Conservation (phyloP, 805 yeast genomes). For the Starmerella davenportii region DNA sequence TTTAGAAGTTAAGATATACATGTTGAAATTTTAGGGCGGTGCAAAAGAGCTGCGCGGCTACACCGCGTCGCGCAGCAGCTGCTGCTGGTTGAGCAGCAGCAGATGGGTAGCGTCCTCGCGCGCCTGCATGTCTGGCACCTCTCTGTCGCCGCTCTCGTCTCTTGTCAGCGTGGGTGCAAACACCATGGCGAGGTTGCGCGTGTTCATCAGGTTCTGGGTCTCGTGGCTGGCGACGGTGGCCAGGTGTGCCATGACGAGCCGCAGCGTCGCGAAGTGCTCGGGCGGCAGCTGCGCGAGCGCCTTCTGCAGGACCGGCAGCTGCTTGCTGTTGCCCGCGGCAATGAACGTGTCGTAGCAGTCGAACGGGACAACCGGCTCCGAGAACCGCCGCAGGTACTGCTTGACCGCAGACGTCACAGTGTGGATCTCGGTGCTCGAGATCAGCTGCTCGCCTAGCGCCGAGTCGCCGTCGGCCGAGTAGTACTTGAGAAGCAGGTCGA, state of each 20-base stretch:
- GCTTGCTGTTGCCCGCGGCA: conserved; percentile 28
- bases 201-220: conserved; percentile 57
- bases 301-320: conserved; percentile 29
- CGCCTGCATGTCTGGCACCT: conserved; percentile 66
- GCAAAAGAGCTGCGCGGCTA: too few species aligned
- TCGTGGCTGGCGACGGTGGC: conserved; percentile 36
- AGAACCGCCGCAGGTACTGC: conserved; percentile 66
- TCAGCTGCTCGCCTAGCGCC: conserved; percentile 23
- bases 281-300: conserved; percentile 40
- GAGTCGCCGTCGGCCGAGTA: conserved; percentile 21
- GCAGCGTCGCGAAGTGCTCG: conserved; percentile 46
- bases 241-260: conserved; percentile 45
- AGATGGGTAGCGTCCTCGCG: conserved; percentile 66
- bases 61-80: not conserved
- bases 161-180: conserved; percentile 87
- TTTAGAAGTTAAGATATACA: too few species aligned
- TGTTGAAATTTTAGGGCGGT: too few species aligned
- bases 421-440: conserved; percentile 48
- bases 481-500: conserved; percentile 29
- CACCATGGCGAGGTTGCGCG: conserved; percentile 69
- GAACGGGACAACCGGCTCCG: conserved; percentile 68
- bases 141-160: conserved; percentile 61
- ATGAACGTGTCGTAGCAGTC: conserved; percentile 51
- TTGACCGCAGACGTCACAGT: conserved; percentile 78
- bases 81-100: conserved; percentile 22